These are phyloP conservation scores for Tylopilus sp. DNA, from an alignment of 768 basidiomycete species.

Conservation along the genomic window DNA sequence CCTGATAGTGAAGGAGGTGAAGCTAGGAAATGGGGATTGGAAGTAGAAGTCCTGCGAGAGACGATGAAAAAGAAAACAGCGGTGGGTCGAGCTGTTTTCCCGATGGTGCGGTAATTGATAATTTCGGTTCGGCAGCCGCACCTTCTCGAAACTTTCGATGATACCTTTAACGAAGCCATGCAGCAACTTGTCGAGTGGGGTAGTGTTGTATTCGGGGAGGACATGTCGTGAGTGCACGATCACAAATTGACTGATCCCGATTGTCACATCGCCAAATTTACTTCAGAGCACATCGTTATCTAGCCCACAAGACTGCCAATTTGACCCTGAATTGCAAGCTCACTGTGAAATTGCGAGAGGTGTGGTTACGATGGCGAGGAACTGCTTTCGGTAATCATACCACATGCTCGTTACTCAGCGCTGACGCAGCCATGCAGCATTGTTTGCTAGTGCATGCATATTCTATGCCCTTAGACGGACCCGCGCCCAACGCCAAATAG, in stretches of 20 bases:
- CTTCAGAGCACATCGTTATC: conserved; percentile 64
- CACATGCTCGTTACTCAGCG: conserved; percentile 5
- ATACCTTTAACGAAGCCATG: conserved; percentile 76
- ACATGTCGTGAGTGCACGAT: conserved; percentile 53
- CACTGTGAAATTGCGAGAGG: conserved; percentile 60
- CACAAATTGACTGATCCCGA: conserved; percentile 20
- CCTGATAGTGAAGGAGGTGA: conserved; percentile 58
- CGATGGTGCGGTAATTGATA: conserved; percentile 14
- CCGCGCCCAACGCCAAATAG: conserved; percentile 50
- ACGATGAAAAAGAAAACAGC: conserved; percentile 54
- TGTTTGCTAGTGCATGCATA: conserved; percentile 20
- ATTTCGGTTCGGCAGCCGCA: conserved; percentile 42
- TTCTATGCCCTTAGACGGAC: conserved; percentile 23
- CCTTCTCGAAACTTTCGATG: conserved; percentile 58
- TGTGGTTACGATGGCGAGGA: conserved; percentile 66
- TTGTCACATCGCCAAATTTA: conserved; percentile 20
- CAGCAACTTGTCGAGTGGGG: conserved; percentile 74
- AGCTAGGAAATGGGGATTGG: conserved; percentile 74
- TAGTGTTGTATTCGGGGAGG: conserved; percentile 63
- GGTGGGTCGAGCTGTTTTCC: conserved; percentile 36
- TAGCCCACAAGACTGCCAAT: conserved; percentile 68
- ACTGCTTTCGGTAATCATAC: conserved; percentile 55
- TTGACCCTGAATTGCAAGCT: conserved; percentile 65
- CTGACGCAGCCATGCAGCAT: conserved; percentile 26
- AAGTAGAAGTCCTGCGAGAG: conserved; percentile 55